Conservation (phyloP, 345 rosid species). For the Hibiscus mutabilis region DNA sequence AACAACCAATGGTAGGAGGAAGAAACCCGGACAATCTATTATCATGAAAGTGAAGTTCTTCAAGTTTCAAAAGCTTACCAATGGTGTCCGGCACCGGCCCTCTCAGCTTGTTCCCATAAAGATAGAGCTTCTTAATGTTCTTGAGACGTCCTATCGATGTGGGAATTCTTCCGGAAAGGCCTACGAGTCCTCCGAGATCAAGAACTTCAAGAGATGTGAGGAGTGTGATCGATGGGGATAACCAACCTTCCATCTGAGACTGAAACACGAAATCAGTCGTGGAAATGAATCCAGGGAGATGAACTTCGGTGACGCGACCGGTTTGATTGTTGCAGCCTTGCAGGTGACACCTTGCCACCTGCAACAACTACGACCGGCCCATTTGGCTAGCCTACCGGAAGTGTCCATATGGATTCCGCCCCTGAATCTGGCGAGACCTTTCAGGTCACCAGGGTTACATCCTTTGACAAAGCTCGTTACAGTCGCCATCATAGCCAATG, state of each 20-base stretch:
- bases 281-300: conserved; percentile 42
- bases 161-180: conserved; percentile 39
- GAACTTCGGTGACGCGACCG: conserved; percentile 39
- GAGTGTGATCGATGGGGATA: conserved; percentile 38
- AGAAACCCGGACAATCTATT: conserved; percentile 40
- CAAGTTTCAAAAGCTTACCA: conserved; percentile 36
- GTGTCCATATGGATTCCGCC: conserved; percentile 33
- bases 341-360: conserved; percentile 48
- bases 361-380: conserved; percentile 40
- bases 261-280: conserved; percentile 24
- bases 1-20: conserved; percentile 33
- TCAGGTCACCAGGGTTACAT: conserved; percentile 37
- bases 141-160: conserved; percentile 34
- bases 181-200: conserved; percentile 47
- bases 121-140: conserved; percentile 31
- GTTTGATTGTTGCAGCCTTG: conserved; percentile 25
- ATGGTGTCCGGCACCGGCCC: conserved; percentile 44
- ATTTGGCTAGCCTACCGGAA: conserved; percentile 36
- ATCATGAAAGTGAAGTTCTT: conserved; percentile 43
- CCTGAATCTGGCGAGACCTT: conserved; percentile 36
- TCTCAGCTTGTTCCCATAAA: conserved; percentile 42
- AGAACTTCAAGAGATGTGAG: conserved; percentile 39
- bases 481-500: conserved; percentile 3
- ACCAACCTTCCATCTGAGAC: conserved; percentile 38
- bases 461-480: conserved; percentile 3